Base-by-base conservation (phyloP, 2,329 filamentous ascomycete genomes). In the Xylariaceae sp. region DNA sequence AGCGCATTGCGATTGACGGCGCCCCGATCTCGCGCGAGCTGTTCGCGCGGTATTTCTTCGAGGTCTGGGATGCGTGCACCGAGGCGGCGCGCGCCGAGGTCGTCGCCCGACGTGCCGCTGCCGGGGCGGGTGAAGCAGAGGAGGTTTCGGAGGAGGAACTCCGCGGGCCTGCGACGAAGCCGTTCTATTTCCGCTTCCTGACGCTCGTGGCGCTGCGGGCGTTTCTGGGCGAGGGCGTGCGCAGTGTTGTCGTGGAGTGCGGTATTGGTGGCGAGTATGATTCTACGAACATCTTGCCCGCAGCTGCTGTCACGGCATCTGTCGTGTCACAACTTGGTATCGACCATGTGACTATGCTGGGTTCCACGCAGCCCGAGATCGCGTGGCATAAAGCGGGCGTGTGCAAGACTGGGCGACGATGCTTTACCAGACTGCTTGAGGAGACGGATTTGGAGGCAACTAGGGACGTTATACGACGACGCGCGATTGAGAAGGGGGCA, bases 211-310 rank as follows among this genome's bases (percentile, higher is more conserved):
- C 92, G 1, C 84, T 96, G 68, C 92, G 96, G 69, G 82, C 87
- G 1, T 99, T 96, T 67, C 70, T 95, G 30, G 74, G 80, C 52
- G 88, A 94, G 71, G 87, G 88, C 0, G 86, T 97, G 0, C 80
- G 87, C 63, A 85, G 85, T 15, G 92, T 91, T 0, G 85, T 97
- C 8, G 82, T 97, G 39, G 94, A 99, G 75, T 96, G 91, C 68
- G 94, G 94, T 0, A 95, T 97, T 64, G 94, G 94, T 13, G 94
- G 92, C 53, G 90, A 96, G 75, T 92, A 92, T 69, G 93, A 97
- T 70, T 88, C 89, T 34, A 99, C 94, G 8, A 97, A 97, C 69
- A 83, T 97, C 18, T 74, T 99, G 4, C 79, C 80, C 0, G 57
- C 75, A 0, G 78, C 81, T 9, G 80, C 83, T 10, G 88, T 92